Evolutionary conservation across 202 grass and related monocot genomes (phyloP), one percentile per base, ranked within the genome.

Genomic region (Zoysia matrella): DNA sequence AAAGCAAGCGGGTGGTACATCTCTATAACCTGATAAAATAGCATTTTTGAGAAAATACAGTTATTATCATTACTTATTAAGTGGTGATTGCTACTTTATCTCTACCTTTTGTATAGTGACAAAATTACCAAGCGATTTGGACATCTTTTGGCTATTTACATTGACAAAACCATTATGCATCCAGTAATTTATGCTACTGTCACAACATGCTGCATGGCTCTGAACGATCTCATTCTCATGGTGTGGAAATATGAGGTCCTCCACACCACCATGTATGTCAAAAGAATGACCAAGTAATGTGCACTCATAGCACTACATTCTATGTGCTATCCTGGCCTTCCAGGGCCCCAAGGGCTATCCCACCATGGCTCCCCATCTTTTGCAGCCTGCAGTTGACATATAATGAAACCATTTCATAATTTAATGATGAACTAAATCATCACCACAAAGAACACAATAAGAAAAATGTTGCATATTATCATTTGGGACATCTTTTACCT

Each of bases 81-180:
- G 63, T 72, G 71, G 78, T 50, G 0, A 52, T 76, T 57, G 50
- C 8, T 68, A 83, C 69, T 41, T 52, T 76, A 7, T 56, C 10
- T 65, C 72, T 94, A 95, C 95, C 86, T 92, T 84, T 9, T 92
- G 84, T 74, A 98, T 95, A 40, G 95, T 95, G 57, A 92, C 75
- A 49, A 95, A 98, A 48, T 95, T 98, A 53, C 92, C 92, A n/a
- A 95, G 87, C 0, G 92, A 95, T 72, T 98, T 98, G 10, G 92
- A 93, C 95, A 98, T 98, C 76, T 98, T 98, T 69, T 95, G 92
- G 16, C 90, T 90, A 22, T 22, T 22, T 22, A 22, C 22, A 22
- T 22, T 22, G 22, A 22, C 22, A 22, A 22, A 22, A 22, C 95
- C 95, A 67, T 98, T 98, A 75, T 98, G 95, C 67, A 98, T 68